These are phyloP conservation scores for Sporothrix sp. DNA, from an alignment of 2,329 filamentous ascomycete genomes.

Conservation along the genomic window DNA sequence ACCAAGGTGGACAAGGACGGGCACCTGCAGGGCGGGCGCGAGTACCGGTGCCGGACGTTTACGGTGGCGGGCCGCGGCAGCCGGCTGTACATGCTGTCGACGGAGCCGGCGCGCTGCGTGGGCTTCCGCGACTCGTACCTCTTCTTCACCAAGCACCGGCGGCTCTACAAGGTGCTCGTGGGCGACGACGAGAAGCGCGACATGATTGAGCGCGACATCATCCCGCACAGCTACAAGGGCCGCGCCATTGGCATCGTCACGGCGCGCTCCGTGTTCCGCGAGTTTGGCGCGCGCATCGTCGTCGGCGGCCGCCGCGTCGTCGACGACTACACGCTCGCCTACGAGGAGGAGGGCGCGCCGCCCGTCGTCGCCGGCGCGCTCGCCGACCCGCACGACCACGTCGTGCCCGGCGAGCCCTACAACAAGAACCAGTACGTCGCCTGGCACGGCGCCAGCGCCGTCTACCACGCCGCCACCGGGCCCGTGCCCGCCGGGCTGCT, in stretches of 20 bases:
- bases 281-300: conserved; percentile 90
- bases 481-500: conserved; percentile 67
- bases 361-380: conserved; percentile 66
- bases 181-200: conserved; percentile 96
- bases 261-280: conserved; percentile 89
- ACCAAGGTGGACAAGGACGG: conserved; percentile 88
- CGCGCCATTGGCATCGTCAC: conserved; percentile 95
- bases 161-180: conserved; percentile 96
- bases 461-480: conserved; percentile 76
- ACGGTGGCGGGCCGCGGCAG: conserved; percentile 76
- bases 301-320: conserved; percentile 78
- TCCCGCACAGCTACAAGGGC: conserved; percentile 97
- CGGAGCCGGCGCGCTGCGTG: conserved; percentile 90
- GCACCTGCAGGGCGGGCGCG: conserved; percentile 68
- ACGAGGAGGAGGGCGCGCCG: conserved; percentile 59
- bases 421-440: conserved; percentile 99
- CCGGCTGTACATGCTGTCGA: conserved; percentile 94
- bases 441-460: conserved; percentile 92
- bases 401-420: conserved; percentile 74
- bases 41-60: conserved; percentile 94
- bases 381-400: conserved; percentile 77
- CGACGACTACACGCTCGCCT: conserved; percentile 82
- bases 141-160: conserved; percentile 96
- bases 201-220: conserved; percentile 88
- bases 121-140: conserved; percentile 97